Conservation (phyloP, 306 rosid genomes). For the Rosa lucieae region DNA sequence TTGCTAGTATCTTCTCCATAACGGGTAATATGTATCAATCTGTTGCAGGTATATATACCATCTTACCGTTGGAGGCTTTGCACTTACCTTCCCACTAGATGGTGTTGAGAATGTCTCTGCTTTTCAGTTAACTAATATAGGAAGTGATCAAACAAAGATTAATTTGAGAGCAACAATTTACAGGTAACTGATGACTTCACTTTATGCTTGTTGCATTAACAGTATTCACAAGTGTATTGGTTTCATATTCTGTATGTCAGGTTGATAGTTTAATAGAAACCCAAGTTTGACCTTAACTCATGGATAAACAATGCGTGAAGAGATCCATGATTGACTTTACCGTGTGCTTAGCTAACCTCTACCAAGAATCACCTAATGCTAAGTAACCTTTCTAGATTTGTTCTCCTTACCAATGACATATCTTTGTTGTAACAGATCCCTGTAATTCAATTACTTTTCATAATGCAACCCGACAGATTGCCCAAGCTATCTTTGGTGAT, state of each 20-base stretch:
- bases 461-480: background rate
- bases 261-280: background rate
- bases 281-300: background rate
- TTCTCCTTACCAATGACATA: background rate
- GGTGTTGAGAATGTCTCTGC: conserved; percentile 39
- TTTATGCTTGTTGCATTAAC: background rate
- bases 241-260: background rate
- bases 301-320: background rate
- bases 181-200: conserved; percentile 41
- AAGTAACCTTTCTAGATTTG: background rate
- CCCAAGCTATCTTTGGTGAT: background rate
- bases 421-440: background rate
- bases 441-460: background rate
- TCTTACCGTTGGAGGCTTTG: conserved; percentile 87
- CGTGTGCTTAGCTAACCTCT: background rate
- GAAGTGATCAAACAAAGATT: conserved; percentile 66
- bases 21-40: conserved; percentile 19
- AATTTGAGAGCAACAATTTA: conserved; percentile 78
- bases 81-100: conserved; percentile 68
- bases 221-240: background rate
- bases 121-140: conserved; percentile 35
- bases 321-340: background rate
- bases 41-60: conserved; percentile 62
- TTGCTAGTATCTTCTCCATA: conserved; percentile 9
- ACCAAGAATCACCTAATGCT: background rate